Percentiles rank a stretch among this genome's conserved stretches.
phyloP scores from a whole-genome alignment of 805 yeast genomes.

The Candida michaelii region DNA sequence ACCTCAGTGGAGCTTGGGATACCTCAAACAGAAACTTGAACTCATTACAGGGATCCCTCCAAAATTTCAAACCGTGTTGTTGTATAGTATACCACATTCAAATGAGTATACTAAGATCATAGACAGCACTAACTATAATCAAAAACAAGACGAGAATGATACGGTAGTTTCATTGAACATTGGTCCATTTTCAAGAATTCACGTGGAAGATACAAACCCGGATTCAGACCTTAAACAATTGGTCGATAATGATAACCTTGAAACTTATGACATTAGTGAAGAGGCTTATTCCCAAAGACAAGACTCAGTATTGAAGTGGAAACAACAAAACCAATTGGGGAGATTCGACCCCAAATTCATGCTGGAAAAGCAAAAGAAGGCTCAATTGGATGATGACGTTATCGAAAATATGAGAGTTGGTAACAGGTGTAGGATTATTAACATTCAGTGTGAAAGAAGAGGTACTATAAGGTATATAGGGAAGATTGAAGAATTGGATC shows the following conservation, averaged over 20 bases:
- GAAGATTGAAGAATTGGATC: conserved; percentile 56
- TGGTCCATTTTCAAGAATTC: conserved; percentile 47
- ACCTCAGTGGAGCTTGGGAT: conserved; percentile 56
- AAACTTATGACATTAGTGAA: conserved; percentile 45
- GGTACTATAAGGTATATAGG: conserved; percentile 79
- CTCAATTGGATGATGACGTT: conserved; percentile 27
- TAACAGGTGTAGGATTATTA: conserved; percentile 52
- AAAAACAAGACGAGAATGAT: neutral
- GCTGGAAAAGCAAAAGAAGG: conserved; percentile 26
- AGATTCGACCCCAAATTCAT: conserved; percentile 60
- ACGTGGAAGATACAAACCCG: conserved; percentile 57
- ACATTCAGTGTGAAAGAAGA: conserved; percentile 51
- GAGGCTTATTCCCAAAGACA: conserved; percentile 59
- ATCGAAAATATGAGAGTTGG: conserved; percentile 42
- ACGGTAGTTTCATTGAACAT: conserved; percentile 28
- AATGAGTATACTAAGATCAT: conserved; percentile 27
- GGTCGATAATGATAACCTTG: conserved; percentile 22
- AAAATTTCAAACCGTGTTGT: conserved; percentile 47
- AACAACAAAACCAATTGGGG: conserved; percentile 65
- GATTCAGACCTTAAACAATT: conserved; percentile 43
- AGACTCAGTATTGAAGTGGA: conserved; percentile 77
- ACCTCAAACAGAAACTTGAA: conserved; percentile 58
- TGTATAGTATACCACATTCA: conserved; percentile 42
- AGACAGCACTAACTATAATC: neutral
- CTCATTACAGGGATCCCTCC: conserved; percentile 75